phyloP scores from a whole-genome alignment of 768 basidiomycete species.

The Auricularia sp. region DNA sequence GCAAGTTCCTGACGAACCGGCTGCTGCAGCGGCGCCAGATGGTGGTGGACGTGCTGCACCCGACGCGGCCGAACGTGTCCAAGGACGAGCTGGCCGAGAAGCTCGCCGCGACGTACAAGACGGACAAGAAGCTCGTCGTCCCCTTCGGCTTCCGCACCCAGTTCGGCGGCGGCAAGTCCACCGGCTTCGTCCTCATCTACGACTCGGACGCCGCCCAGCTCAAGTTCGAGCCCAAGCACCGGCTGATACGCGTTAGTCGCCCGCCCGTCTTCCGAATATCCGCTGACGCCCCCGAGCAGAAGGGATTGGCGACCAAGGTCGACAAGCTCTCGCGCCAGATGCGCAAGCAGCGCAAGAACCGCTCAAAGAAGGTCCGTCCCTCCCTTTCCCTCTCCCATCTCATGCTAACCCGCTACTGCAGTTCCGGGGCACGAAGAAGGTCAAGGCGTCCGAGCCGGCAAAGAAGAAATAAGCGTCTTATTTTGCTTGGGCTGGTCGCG shows the following conservation, averaged over 20 bases:
- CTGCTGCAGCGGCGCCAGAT: slow-evolving; percentile 94
- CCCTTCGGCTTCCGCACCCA: slow-evolving; percentile 91
- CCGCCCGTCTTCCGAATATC: too few species aligned
- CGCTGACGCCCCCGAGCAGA: slow-evolving; percentile 10
- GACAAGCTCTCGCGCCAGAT: slow-evolving; percentile 92
- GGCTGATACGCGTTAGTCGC: slow-evolving; percentile 58
- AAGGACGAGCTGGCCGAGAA: slow-evolving; percentile 87
- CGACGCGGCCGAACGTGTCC: slow-evolving; percentile 89
- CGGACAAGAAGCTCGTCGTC: slow-evolving; percentile 81
- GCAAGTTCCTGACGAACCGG: slow-evolving; percentile 99
- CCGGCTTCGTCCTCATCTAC: slow-evolving; percentile 96
- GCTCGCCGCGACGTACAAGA: slow-evolving; percentile 87
- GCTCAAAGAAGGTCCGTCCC: slow-evolving; percentile 85
- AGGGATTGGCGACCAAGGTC: slow-evolving; percentile 62
- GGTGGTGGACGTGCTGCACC: slow-evolving; percentile 89
- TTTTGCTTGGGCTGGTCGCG: background rate
- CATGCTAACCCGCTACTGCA: slow-evolving; percentile 24
- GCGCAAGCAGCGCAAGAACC: slow-evolving; percentile 99
- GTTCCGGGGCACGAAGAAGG: slow-evolving; percentile 93
- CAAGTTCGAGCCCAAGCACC: slow-evolving; percentile 96
- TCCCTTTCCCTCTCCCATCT: slow-evolving; percentile 6
- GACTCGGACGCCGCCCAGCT: slow-evolving; percentile 90
- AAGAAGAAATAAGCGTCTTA: slow-evolving; percentile 73
- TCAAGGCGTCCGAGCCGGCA: slow-evolving; percentile 81
- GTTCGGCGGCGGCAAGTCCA: slow-evolving; percentile 97